Percentiles rank a stretch among this genome's conserved stretches.
These are phyloP conservation scores for Tetracentron sinense DNA, from an alignment of 164 flowering plant genomes.

Conservation along the genomic window DNA sequence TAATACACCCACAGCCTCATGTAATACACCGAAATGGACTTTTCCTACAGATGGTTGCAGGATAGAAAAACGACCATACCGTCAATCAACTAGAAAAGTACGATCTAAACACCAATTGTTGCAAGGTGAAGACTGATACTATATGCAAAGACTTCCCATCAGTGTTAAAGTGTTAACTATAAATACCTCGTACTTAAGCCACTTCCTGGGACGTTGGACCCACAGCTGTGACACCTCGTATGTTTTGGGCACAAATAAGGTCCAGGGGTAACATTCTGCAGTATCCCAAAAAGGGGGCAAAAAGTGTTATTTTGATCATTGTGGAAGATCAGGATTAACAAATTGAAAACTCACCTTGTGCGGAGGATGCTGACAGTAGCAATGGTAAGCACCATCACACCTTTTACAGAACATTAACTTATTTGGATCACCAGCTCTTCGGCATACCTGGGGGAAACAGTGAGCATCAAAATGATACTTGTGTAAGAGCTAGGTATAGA, in stretches of 20 bases:
- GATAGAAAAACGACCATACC: neutral
- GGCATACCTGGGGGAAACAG: conserved; percentile 56
- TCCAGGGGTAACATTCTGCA: conserved; percentile 83
- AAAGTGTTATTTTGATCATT: neutral
- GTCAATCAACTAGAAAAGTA: neutral
- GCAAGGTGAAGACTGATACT: neutral
- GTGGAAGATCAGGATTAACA: conserved; percentile 1
- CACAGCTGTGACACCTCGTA: conserved; percentile 97
- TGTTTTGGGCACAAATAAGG: conserved; percentile 96
- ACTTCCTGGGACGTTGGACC: conserved; percentile 89
- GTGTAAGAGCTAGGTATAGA: neutral
- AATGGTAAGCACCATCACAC: conserved; percentile 96
- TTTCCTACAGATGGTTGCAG: neutral
- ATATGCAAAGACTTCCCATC: neutral
- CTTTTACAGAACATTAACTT: conserved; percentile 95
- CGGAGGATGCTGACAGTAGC: conserved; percentile 97
- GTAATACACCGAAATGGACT: too few species aligned
- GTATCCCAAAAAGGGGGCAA: neutral
- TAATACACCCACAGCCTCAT: too few species aligned
- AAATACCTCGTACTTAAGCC: conserved; percentile 87
- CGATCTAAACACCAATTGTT: neutral
- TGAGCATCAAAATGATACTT: neutral
- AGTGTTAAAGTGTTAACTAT: neutral
- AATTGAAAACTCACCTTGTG: conserved; percentile 66
- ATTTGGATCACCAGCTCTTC: conserved; percentile 86